These are phyloP conservation scores for Bonia amplexicaulis DNA, from an alignment of 176 grass and related monocot genomes.

Conservation along the genomic window DNA sequence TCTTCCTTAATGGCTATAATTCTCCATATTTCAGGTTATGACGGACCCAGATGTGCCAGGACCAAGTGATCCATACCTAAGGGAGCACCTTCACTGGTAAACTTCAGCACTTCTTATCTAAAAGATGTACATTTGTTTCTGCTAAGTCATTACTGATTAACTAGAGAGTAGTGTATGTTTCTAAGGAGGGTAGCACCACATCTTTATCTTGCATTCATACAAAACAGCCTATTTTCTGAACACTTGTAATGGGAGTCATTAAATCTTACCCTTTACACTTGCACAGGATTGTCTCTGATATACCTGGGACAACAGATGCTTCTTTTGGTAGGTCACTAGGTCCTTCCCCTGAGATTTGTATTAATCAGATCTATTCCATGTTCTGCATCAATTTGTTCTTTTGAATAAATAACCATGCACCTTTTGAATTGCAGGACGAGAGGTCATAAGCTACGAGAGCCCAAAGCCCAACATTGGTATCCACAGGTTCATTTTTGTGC, in stretches of 20 bases:
- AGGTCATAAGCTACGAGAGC: conserved; percentile 70
- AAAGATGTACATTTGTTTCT: background rate
- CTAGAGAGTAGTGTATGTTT: conserved; percentile 20
- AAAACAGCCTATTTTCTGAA: background rate
- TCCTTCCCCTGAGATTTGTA: background rate
- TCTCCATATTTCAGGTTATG: conserved; percentile 68
- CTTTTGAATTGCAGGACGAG: conserved; percentile 47
- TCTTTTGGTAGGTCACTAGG: conserved; percentile 86
- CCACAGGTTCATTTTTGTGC: conserved; percentile 91
- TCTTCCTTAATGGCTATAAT: conserved; percentile 1
- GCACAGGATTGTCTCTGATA: conserved; percentile 87
- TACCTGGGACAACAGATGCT: conserved; percentile 90
- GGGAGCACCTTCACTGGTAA: conserved; percentile 97
- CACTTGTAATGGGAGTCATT: background rate
- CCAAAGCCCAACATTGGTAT: conserved; percentile 85
- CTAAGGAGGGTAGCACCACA: conserved; percentile 1
- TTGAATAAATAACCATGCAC: background rate
- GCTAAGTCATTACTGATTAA: background rate
- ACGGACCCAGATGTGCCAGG: conserved; percentile 94
- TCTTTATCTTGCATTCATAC: conserved; percentile 4
- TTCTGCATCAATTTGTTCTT: conserved; percentile 18
- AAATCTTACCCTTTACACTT: conserved; percentile 15
- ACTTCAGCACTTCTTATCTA: background rate
- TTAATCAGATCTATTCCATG: background rate
- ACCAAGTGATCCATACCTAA: conserved; percentile 84